These are phyloP conservation scores for Botryotinia convoluta DNA, from an alignment of 2,329 filamentous ascomycete species.

Conservation along the genomic window DNA sequence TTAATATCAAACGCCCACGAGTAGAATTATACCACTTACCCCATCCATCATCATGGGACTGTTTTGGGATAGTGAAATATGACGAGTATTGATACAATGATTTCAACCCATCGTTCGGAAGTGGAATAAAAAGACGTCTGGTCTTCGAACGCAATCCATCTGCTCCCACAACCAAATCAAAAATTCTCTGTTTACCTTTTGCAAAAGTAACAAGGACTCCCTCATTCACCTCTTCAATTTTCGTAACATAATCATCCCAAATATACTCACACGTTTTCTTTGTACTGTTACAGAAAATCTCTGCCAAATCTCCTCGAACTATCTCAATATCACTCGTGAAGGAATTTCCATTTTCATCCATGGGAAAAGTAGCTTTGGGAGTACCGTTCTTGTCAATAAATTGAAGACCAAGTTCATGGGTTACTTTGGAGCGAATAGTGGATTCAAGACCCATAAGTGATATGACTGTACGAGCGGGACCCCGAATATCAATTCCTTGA, in stretches of 20 bases:
- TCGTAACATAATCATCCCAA: conserved; percentile 4
- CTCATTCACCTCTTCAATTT: background rate
- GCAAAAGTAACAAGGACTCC: conserved; percentile 2
- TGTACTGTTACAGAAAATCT: conserved; percentile 42
- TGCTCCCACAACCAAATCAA: conserved; percentile 49
- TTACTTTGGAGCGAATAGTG: conserved; percentile 40
- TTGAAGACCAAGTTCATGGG: conserved; percentile 45
- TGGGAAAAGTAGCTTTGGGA: conserved; percentile 40
- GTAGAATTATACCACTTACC: conserved; percentile 10
- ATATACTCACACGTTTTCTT: conserved; percentile 27
- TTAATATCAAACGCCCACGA: background rate
- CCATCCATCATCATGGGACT: conserved; percentile 32
- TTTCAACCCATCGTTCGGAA: conserved; percentile 42
- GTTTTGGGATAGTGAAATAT: conserved; percentile 43
- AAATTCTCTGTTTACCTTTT: background rate
- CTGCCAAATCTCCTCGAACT: conserved; percentile 44
- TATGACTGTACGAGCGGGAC: conserved; percentile 41
- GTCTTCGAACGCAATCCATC: conserved; percentile 50
- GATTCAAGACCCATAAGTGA: conserved; percentile 43
- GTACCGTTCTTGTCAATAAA: conserved; percentile 42
- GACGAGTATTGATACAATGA: conserved; percentile 39
- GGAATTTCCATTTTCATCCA: conserved; percentile 32
- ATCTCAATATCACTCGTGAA: conserved; percentile 48
- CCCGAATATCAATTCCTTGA: conserved; percentile 54
- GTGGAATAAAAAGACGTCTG: conserved; percentile 44